Conservation (phyloP, 2,329 filamentous ascomycete species). For the Cladophialophora immunda region DNA sequence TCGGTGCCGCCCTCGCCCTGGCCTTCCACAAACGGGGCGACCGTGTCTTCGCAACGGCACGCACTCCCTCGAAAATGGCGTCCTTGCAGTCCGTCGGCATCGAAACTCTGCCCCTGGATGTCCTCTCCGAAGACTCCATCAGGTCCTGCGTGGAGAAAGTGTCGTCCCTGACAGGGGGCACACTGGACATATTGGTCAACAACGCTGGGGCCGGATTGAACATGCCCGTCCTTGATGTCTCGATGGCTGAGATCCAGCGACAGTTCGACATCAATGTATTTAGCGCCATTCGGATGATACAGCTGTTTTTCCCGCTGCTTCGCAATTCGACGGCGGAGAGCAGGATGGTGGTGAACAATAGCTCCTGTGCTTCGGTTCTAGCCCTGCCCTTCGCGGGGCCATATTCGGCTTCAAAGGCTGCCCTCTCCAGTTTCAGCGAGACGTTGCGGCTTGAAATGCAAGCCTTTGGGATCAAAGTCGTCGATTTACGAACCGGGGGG, state of each 20-base stretch:
- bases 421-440: conserved; percentile 64
- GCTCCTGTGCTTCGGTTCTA: conserved; percentile 36
- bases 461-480: conserved; percentile 45
- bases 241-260: conserved; percentile 40
- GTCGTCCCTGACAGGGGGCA: conserved; percentile 32
- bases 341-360: conserved; percentile 43
- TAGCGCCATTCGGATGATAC: conserved; percentile 47
- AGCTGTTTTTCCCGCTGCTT: conserved; percentile 42
- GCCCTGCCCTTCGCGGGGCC: conserved; percentile 46
- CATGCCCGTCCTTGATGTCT: conserved; percentile 50
- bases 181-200: conserved; percentile 53
- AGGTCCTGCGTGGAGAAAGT: conserved; percentile 37
- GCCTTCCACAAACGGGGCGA: conserved; percentile 63
- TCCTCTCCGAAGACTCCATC: conserved; percentile 45
- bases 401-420: conserved; percentile 60
- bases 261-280: conserved; percentile 56
- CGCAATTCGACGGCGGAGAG: conserved; percentile 40
- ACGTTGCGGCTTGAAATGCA: conserved; percentile 51
- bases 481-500: conserved; percentile 41
- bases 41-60: conserved; percentile 63
- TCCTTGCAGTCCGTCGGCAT: conserved; percentile 38
- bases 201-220: conserved; percentile 51
- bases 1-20: conserved; percentile 66
- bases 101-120: conserved; percentile 45
- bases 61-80: conserved; percentile 47